Base-by-base conservation (phyloP, 83 land plant species). In the Isoetes engelmannii region DNA sequence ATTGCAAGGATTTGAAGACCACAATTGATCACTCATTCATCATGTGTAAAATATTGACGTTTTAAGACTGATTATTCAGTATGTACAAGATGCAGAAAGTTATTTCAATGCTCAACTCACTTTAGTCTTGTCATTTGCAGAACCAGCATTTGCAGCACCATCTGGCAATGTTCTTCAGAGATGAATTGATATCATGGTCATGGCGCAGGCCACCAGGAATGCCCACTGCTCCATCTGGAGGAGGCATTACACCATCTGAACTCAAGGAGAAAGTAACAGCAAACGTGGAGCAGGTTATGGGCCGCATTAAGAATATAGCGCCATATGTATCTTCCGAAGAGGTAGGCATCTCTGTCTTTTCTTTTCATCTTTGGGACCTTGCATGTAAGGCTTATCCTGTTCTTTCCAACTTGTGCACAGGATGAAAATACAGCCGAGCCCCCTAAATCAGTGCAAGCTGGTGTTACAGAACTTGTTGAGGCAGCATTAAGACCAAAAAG, bases 141-240 rank as follows among this genome's bases (percentile, higher is more conserved):
- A 87, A 73, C 60, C 95, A 92, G 77, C 97, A 96, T 69, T 61
- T 96, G 51, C 89, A 86, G 80, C 78, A 96, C 83, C 99, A 96
- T 17, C 72, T 96, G 51, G 94, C 95, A 5, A 92, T 96, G 99
- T 96, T 96, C 78, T 96, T 96, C 79, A 86, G 99, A 18, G 99
- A 96, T 79, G 99, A 96, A 69, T 76, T 96, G 20, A 72, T 96
- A 15, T 96, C 99, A 13, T 96, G 99, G 99, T 92, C 92, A 56
- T 96, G 89, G 92, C 79, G 92, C 66, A 78, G 92, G 69, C 92
- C 99, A 19, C 84, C 87, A 44, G 97, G 96, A 4, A 83, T 89
- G 80, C 87, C 91, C 17, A 15, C 80, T 7, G 89, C 83, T 60
- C 77, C 96, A 5, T 69, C 83, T 68, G 83, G 74, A 48, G 87